These are phyloP conservation scores for Fusarium penzigii DNA, from an alignment of 2,329 filamentous ascomycete genomes.

Conservation along the genomic window DNA sequence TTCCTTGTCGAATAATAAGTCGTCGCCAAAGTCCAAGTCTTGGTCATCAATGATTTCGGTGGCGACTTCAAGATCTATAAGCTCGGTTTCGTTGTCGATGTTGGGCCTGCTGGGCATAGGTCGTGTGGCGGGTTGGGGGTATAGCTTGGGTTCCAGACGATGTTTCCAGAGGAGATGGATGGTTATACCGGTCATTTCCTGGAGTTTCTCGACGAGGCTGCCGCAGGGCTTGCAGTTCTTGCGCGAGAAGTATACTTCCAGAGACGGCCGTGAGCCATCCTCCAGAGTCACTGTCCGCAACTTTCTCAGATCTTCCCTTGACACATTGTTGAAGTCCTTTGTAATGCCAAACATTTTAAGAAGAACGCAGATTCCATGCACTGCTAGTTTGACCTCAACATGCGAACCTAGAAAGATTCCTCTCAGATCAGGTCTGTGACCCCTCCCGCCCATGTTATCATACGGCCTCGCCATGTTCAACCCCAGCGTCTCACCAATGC, in stretches of 20 bases:
- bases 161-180: constrained; percentile 32
- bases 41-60: constrained; percentile 15
- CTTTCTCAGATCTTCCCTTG: constrained; percentile 16
- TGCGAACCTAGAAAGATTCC: constrained; percentile 38
- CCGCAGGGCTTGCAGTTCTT: constrained; percentile 34
- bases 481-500: constrained; percentile 30
- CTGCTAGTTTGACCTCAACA: constrained; percentile 43
- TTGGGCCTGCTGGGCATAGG: not conserved
- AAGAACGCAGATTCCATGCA: constrained; percentile 33
- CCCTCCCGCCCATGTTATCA: constrained; percentile 21
- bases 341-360: constrained; percentile 30
- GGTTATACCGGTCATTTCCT: constrained; percentile 27
- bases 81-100: not conserved
- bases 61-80: not conserved
- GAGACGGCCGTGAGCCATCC: constrained; percentile 27
- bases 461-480: constrained; percentile 32
- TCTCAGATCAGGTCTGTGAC: not conserved
- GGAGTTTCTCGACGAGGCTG: constrained; percentile 26
- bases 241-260: constrained; percentile 40
- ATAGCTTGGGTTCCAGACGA: constrained; percentile 30
- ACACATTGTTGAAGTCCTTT: constrained; percentile 22
- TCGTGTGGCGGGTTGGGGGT: constrained; percentile 7
- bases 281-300: constrained; percentile 27
- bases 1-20: not conserved
- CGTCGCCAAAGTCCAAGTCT: constrained; percentile 26